Evolutionary conservation across 257 asterid genomes (phyloP), one percentile per base, ranked within the genome.

Genomic region (Solanum etuberosum): DNA sequence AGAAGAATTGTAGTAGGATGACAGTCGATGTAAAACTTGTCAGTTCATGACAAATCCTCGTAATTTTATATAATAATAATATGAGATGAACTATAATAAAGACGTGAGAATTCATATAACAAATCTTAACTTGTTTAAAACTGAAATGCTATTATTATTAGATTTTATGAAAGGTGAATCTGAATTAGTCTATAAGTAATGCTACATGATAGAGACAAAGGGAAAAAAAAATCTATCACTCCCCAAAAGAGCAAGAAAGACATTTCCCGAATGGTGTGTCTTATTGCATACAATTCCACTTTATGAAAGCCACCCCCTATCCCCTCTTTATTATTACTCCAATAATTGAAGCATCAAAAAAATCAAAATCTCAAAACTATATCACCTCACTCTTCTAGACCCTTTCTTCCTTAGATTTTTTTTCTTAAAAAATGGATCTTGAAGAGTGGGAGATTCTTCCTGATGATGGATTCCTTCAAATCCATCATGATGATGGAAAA

Each of bases 391-490:
- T 54, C 81, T 46, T 27, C 32, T 43, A 63, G 34, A n/a, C 54
- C 35, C 32, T 46, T 23, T 23, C 59, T 65, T 37, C 38, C 42
- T 35, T 25, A 59, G 71, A 72, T 25, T 32, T 54, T 54, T 2
- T 54, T 54, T 1, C 63, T 23, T 3, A 14, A 13, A 31, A 43
- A 3, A 85, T 85, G 94, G 98, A 93, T 88, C 90, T 94, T 37
- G 93, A 96, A 40, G 98, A 93, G 80, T 96, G 99, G 99, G 98
- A 95, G 88, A 87, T 96, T 21, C 92, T 96, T 83, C 90, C 98
- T 35, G 96, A 93, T 9, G 96, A 93, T 57, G 98, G 96, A 25
- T 92, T 90, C 77, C 98, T 95, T 43, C 92, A 93, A 83, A 92
- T 94, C 92, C 91, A 90, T 51, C 92, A 92, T 43, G 97, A 93